phyloP scores from a whole-genome alignment of 2,329 filamentous ascomycete species.

The Ophiostoma angusticollis region DNA sequence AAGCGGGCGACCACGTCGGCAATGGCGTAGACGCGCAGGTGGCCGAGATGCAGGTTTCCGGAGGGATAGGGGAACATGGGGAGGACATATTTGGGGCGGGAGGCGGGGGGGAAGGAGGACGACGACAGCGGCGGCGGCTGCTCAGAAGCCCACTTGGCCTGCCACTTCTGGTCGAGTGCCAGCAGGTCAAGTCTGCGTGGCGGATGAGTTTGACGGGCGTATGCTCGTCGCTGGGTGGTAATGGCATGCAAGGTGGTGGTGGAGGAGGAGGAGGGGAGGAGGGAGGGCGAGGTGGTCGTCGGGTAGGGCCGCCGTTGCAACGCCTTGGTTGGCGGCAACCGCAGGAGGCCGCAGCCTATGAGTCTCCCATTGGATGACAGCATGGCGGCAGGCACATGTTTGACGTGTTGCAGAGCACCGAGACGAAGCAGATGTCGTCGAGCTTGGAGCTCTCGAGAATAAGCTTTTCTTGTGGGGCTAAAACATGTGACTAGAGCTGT shows the following conservation, averaged over 20 bases:
- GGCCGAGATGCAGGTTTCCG: constrained; percentile 72
- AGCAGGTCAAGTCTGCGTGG: constrained; percentile 30
- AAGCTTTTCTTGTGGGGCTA: no score
- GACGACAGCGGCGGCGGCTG: constrained; percentile 10
- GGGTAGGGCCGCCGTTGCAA: no score
- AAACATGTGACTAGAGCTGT: no score
- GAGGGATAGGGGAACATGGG: constrained; percentile 94
- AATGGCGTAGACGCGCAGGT: constrained; percentile 81
- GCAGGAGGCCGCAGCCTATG: constrained; percentile 17
- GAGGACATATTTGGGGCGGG: constrained; percentile 52
- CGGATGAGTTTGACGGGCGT: constrained; percentile 16
- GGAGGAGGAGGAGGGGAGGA: background rate
- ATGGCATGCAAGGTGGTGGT: background rate
- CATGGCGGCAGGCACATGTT: background rate
- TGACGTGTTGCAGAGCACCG: no score
- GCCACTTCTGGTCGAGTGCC: constrained; percentile 40
- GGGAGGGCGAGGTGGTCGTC: background rate
- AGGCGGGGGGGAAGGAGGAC: background rate
- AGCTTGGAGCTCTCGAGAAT: no score
- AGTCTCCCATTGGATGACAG: constrained; percentile 16
- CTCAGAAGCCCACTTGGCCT: constrained; percentile 34
- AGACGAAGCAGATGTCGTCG: no score
- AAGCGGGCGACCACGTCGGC: constrained; percentile 75
- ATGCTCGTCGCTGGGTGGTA: constrained; percentile 16
- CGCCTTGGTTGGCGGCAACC: background rate